Evolutionary conservation across 768 basidiomycete species (phyloP).

Genomic region (Termitomyces heimii): DNA sequence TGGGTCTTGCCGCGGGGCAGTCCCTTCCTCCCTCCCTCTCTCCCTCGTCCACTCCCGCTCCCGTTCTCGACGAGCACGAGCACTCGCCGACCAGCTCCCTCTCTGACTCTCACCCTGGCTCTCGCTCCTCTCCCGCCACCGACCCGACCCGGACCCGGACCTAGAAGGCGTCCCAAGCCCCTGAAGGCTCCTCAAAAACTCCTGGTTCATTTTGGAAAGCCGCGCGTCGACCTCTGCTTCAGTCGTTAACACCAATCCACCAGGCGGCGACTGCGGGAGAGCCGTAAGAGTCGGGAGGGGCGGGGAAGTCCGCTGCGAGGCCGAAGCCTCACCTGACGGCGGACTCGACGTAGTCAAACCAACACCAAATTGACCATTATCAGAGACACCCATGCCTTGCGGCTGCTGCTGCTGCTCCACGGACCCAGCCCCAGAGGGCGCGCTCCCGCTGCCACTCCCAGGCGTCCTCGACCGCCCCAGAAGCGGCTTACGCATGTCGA

Average conservation of each 20-base stretch:
- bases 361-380: neutral
- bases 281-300: neutral
- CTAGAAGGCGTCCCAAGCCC: constrained; percentile 43
- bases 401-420: neutral
- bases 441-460: neutral
- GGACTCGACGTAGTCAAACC: neutral
- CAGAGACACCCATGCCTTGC: neutral
- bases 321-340: neutral
- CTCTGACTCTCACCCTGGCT: neutral
- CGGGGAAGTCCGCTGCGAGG: neutral
- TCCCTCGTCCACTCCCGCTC: neutral
- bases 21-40: neutral
- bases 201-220: constrained; percentile 60
- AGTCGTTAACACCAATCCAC: constrained; percentile 57
- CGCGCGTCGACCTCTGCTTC: constrained; percentile 62
- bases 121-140: neutral
- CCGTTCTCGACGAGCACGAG: neutral
- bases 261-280: constrained; percentile 15
- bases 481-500: constrained; percentile 65
- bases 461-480: constrained; percentile 27
- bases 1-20: neutral
- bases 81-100: neutral
- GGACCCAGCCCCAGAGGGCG: neutral
- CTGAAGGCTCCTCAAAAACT: constrained; percentile 58
- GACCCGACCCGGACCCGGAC: constrained; percentile 3